phyloP scores from a whole-genome alignment of 306 rosid species.

The Oemleria cerasiformis region DNA sequence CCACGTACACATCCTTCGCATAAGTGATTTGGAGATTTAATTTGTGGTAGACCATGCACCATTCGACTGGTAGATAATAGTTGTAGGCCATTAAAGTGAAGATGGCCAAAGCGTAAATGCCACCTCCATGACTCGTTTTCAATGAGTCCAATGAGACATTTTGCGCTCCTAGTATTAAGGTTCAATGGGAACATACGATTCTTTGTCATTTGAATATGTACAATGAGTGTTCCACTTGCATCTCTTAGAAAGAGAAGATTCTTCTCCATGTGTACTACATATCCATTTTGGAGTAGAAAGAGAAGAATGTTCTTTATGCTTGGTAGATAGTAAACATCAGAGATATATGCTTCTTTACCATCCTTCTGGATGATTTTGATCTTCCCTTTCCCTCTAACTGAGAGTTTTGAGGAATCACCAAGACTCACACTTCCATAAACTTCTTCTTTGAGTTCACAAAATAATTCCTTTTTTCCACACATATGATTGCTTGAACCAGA shows the following conservation, averaged over 20 bases:
- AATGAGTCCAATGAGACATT: neutral
- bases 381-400: neutral
- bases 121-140: neutral
- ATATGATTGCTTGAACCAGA: neutral
- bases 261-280: neutral
- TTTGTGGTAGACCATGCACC: constrained; percentile 1
- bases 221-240: neutral
- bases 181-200: neutral
- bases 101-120: neutral
- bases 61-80: neutral
- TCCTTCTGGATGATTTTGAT: neutral
- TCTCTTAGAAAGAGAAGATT: neutral
- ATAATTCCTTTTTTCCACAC: neutral
- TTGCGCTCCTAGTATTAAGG: neutral
- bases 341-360: neutral
- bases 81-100: neutral
- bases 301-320: neutral
- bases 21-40: neutral
- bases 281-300: neutral
- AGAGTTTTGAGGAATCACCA: neutral
- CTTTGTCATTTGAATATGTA: neutral
- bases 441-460: neutral
- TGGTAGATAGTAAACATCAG: constrained; percentile 7
- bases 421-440: neutral
- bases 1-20: neutral